These are phyloP conservation scores for Neonectria sp. DNA, from an alignment of 2,329 filamentous ascomycete species.

Conservation along the genomic window DNA sequence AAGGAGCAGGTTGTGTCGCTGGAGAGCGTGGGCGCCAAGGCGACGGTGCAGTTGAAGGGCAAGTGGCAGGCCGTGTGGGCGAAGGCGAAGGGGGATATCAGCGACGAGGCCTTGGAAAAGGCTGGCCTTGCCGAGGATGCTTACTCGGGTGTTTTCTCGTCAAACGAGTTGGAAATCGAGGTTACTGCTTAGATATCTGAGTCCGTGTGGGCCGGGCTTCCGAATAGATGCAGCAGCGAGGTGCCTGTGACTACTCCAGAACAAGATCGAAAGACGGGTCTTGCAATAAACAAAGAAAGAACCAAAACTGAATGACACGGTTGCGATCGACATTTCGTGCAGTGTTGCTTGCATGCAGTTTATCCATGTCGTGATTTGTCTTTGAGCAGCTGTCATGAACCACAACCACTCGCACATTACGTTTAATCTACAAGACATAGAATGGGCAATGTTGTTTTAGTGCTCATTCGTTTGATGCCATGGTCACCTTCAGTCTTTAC, in stretches of 20 bases:
- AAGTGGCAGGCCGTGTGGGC: slow-evolving; percentile 54
- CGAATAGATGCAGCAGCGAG: background rate
- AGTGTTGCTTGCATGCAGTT: background rate
- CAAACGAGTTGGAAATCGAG: slow-evolving; percentile 39
- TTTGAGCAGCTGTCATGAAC: background rate
- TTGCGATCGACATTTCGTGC: background rate
- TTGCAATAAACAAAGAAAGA: background rate
- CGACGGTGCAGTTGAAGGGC: slow-evolving; percentile 55
- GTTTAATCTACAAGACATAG: too few species aligned
- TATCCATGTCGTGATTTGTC: background rate
- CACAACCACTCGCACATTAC: background rate
- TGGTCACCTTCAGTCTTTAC: too few species aligned
- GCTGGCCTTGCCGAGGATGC: slow-evolving; percentile 36
- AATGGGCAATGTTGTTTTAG: too few species aligned
- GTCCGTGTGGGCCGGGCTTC: background rate
- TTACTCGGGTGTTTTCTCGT: slow-evolving; percentile 40
- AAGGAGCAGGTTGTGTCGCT: slow-evolving; percentile 54
- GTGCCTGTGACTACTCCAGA: background rate
- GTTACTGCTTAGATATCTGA: slow-evolving; percentile 16
- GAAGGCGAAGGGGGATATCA: slow-evolving; percentile 43
- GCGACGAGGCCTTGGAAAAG: slow-evolving; percentile 38
- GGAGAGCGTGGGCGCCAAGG: slow-evolving; percentile 51
- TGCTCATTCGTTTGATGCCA: too few species aligned
- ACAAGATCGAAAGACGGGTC: background rate
- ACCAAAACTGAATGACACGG: background rate